These are phyloP conservation scores for Pseudocercospora crystallina DNA, from an alignment of 2,329 filamentous ascomycete genomes.

Conservation along the genomic window DNA sequence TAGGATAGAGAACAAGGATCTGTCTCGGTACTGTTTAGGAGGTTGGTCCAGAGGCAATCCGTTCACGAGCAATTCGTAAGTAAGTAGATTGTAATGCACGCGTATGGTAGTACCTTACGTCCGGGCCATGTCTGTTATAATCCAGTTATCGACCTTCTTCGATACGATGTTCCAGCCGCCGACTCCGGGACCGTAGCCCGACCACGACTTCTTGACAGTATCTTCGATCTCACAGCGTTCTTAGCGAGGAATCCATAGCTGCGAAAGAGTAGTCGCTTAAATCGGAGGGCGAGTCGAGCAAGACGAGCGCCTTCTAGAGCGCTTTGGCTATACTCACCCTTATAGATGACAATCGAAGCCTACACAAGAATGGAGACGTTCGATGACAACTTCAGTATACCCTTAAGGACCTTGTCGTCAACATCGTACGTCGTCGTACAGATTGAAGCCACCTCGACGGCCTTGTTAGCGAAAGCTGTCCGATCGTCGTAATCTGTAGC, in stretches of 20 bases:
- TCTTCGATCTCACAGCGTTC: conserved; percentile 17
- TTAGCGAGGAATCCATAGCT: conserved; percentile 10
- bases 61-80: conserved; percentile 52
- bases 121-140: conserved; percentile 27
- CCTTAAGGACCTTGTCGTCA: conserved; percentile 19
- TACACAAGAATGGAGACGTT: conserved; percentile 24
- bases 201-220: conserved; percentile 42
- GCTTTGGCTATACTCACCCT: conserved; percentile 9
- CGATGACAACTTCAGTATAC: conserved; percentile 14
- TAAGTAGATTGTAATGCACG: conserved; percentile 48
- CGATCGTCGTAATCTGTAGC: conserved; percentile 38
- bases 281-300: conserved; percentile 2
- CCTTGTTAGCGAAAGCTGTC: conserved; percentile 33
- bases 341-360: conserved; percentile 22
- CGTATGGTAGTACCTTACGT: conserved; percentile 27
- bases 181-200: conserved; percentile 30
- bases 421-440: conserved; percentile 52
- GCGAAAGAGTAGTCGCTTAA: conserved; percentile 23
- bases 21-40: conserved; percentile 51
- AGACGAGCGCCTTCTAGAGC: neutral
- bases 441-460: conserved; percentile 57
- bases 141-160: conserved; percentile 18
- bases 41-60: conserved; percentile 53
- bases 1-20: conserved; percentile 47
- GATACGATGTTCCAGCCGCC: conserved; percentile 12